phyloP scores from a whole-genome alignment of 352 stramenopile genomes.

The Lagenidium giganteum region DNA sequence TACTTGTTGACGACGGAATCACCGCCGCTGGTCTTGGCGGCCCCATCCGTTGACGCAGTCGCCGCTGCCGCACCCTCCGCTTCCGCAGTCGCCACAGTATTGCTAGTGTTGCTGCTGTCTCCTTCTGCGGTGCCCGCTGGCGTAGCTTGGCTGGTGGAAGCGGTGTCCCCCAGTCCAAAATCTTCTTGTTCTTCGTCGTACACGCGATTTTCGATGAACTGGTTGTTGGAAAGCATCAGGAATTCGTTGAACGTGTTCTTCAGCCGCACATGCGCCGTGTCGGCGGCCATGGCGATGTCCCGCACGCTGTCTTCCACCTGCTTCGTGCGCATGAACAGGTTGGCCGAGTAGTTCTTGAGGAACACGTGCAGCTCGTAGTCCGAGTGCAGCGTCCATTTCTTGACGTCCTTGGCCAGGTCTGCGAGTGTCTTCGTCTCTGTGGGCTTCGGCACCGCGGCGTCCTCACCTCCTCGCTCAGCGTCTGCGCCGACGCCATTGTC shows the following conservation, averaged over 20 bases:
- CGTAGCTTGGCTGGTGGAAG: conserved; percentile 1
- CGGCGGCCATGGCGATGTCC: conserved; percentile 58
- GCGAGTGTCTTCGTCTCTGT: conserved; percentile 33
- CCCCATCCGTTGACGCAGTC: conserved; percentile 16
- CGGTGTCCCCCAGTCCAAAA: conserved; percentile 24
- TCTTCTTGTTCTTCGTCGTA: conserved; percentile 85
- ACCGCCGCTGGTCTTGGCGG: conserved; percentile 16
- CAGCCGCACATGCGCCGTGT: conserved; percentile 66
- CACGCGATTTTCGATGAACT: conserved; percentile 88
- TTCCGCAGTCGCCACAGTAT: not conserved
- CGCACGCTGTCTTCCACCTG: conserved; percentile 62
- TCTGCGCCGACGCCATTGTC: too few species aligned
- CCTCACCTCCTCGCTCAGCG: too few species aligned
- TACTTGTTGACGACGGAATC: conserved; percentile 76
- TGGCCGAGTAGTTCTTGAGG: conserved; percentile 60
- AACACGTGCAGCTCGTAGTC: conserved; percentile 67
- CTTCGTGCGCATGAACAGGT: conserved; percentile 71
- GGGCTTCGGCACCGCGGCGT: too few species aligned
- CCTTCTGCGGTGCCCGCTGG: not conserved
- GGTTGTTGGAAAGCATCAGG: conserved; percentile 81
- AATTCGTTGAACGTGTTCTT: conserved; percentile 87
- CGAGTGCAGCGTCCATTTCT: conserved; percentile 70
- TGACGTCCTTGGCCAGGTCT: conserved; percentile 35
- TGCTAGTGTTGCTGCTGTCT: not conserved
- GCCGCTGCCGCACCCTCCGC: conserved; percentile 7